Base-by-base conservation (phyloP, 2,329 filamentous ascomycete genomes). In the Cladosporium phlei region DNA sequence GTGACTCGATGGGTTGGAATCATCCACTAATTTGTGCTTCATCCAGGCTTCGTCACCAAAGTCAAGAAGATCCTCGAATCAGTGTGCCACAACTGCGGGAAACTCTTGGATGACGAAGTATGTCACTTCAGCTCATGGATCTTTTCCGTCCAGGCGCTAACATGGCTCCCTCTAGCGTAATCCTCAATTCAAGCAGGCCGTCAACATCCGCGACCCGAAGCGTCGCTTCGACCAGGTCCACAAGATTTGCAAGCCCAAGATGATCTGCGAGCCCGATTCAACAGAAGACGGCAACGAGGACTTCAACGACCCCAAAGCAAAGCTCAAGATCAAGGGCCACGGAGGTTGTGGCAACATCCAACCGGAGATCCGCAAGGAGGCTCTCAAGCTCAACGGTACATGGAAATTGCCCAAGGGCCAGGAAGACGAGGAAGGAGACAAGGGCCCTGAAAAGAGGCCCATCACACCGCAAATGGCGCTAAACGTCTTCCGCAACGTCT, bases 41-140 rank as follows among this genome's bases (percentile, higher is more conserved):
- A 56, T 21, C 73, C 77, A 75, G 93, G 93, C 62, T 99, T 96
- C 71, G 86, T 99, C 73, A 94, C 88, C 69, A 97, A 97, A 76
- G 90, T 95, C 72, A 98, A 99, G 78, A 98, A 97, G 77, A 82
- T 99, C 61, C 77, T 98, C 69, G 94, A 98, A 78, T 93, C 90
- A 59, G 90, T 98, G 69, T 98, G 94, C 79, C 90, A 95, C 74
- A 96, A 94, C 70, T 98, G 94, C 78, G 91, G 90, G 73, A 95
- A 93, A 77, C 88, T 97, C 66, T 81, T 95, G 77, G 85, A 89
- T 72, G 90, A 97, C 80, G 87, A 88, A 84, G 91, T 97, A 84
- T 88, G 91, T 94, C 75, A 74, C 76, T 76, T 74, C 30, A 10
- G 38, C 24, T 19, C 35, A 30, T 35, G 33, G 38, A 47, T 27